Conservation (phyloP, 1,139 yeast species). For the Candida pseudocylindracea region DNA sequence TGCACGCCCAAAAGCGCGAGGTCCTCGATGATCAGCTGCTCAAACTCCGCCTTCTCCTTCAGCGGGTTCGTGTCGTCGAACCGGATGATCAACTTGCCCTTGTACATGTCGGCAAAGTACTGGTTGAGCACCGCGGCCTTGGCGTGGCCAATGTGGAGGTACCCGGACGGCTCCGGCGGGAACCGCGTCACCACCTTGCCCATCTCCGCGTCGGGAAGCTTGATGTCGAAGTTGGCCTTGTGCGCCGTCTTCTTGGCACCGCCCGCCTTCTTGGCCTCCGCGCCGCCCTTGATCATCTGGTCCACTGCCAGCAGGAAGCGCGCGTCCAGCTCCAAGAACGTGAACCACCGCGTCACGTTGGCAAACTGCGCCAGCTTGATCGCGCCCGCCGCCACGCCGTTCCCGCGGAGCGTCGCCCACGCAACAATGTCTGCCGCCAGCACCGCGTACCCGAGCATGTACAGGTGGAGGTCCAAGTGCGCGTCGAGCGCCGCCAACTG, state of each 20-base stretch:
- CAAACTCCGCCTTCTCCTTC: slow-evolving; percentile 83
- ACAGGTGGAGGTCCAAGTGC: slow-evolving; percentile 72
- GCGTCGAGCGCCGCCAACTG: slow-evolving; percentile 66
- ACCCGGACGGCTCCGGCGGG: slow-evolving; percentile 89
- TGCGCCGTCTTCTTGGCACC: slow-evolving; percentile 58
- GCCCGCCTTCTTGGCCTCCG: slow-evolving; percentile 39
- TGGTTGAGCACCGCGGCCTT: slow-evolving; percentile 92
- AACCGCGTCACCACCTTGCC: slow-evolving; percentile 95
- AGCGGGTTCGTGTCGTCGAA: slow-evolving; percentile 96
- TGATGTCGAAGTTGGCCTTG: slow-evolving; percentile 86
- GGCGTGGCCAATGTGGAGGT: slow-evolving; percentile 85
- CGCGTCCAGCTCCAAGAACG: slow-evolving; percentile 42
- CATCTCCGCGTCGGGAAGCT: slow-evolving; percentile 68
- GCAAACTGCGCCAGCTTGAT: slow-evolving; percentile 66
- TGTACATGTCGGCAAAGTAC: slow-evolving; percentile 82
- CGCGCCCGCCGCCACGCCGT: slow-evolving; percentile 80
- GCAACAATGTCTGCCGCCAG: slow-evolving; percentile 68
- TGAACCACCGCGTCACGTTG: slow-evolving; percentile 89
- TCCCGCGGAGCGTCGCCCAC: slow-evolving; percentile 90
- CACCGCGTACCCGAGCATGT: slow-evolving; percentile 39
- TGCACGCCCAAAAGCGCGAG: slow-evolving; percentile 72
- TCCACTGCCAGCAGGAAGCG: slow-evolving; percentile 22
- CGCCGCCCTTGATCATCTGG: slow-evolving; percentile 14
- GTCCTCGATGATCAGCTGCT: slow-evolving; percentile 82
- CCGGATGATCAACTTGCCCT: slow-evolving; percentile 85